phyloP scores from a whole-genome alignment of 2,329 filamentous ascomycete genomes.

The Epichloe aotearoae region DNA sequence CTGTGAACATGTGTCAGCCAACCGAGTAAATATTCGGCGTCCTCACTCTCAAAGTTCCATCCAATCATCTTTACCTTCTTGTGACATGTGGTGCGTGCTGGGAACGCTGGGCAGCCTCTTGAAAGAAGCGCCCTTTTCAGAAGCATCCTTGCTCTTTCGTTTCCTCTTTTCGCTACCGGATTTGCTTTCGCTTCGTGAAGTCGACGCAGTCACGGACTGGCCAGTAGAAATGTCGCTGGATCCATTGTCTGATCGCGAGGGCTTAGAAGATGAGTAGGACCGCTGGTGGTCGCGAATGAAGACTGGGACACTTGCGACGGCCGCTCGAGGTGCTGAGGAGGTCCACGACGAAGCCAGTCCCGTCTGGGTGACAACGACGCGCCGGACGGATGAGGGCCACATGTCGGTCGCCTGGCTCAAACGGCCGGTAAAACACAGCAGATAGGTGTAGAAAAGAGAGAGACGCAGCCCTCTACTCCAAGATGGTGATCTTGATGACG shows the following conservation, averaged over 20 bases:
- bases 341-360: constrained; percentile 28
- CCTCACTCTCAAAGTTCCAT: not conserved
- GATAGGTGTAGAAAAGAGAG: constrained; percentile 6
- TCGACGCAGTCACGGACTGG: constrained; percentile 35
- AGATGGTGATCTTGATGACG: constrained; percentile 20
- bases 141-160: constrained; percentile 42
- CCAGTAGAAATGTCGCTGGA: constrained; percentile 36
- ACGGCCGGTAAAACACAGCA: constrained; percentile 3
- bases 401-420: constrained; percentile 24
- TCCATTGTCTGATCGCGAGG: constrained; percentile 46
- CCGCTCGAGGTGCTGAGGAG: constrained; percentile 26
- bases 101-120: constrained; percentile 59
- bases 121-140: constrained; percentile 30
- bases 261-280: constrained; percentile 48
- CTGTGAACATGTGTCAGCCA: constrained; percentile 30
- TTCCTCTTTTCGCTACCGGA: constrained; percentile 38
- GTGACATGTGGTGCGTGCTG: constrained; percentile 58
- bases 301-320: constrained; percentile 20
- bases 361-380: constrained; percentile 35
- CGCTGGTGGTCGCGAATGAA: constrained; percentile 34
- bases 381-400: constrained; percentile 43
- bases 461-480: constrained; percentile 10
- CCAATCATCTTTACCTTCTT: constrained; percentile 39
- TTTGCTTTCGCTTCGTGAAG: constrained; percentile 29
- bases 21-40: not conserved